Evolutionary conservation across 352 stramenopile genomes (phyloP).

Genomic region (Globisporangium alternatum): DNA sequence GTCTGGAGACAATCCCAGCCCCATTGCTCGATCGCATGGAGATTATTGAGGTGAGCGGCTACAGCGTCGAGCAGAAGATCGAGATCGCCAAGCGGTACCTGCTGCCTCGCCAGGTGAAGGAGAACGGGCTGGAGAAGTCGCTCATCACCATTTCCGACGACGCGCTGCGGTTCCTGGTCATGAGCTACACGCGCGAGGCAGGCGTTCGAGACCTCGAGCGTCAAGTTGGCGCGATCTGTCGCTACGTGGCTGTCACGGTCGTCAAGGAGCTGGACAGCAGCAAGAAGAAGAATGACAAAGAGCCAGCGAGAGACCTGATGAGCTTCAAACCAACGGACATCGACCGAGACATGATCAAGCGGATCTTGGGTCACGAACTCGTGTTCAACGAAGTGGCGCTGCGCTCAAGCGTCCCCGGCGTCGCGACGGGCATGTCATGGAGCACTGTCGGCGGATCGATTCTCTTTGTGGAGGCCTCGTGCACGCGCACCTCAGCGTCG

Average conservation of each 20-base stretch:
- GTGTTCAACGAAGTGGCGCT: conserved; percentile 77
- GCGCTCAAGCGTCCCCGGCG: conserved; percentile 56
- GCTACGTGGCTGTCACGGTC: conserved; percentile 67
- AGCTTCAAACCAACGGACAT: conserved; percentile 40
- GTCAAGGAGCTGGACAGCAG: conserved; percentile 45
- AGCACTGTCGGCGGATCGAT: conserved; percentile 76
- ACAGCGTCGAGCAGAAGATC: conserved; percentile 82
- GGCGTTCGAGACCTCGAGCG: conserved; percentile 83
- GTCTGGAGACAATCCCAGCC: conserved; percentile 68
- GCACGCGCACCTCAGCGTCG: conserved; percentile 35
- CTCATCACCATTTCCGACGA: conserved; percentile 54
- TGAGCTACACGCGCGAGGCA: conserved; percentile 84
- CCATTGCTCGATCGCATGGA: conserved; percentile 86
- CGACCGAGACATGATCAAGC: conserved; percentile 48
- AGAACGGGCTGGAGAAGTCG: conserved; percentile 56
- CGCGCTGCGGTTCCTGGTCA: conserved; percentile 66
- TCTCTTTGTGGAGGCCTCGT: conserved; percentile 85
- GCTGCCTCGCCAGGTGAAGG: conserved; percentile 72
- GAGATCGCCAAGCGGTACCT: conserved; percentile 79
- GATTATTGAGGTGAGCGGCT: conserved; percentile 77
- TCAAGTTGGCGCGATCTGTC: conserved; percentile 72
- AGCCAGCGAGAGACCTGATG: conserved; percentile 15
- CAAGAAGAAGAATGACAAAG: conserved; percentile 20
- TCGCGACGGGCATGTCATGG: conserved; percentile 86
- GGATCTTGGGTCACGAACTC: conserved; percentile 64